Base-by-base conservation (phyloP, 345 rosid species). In the Salix purpurea region DNA sequence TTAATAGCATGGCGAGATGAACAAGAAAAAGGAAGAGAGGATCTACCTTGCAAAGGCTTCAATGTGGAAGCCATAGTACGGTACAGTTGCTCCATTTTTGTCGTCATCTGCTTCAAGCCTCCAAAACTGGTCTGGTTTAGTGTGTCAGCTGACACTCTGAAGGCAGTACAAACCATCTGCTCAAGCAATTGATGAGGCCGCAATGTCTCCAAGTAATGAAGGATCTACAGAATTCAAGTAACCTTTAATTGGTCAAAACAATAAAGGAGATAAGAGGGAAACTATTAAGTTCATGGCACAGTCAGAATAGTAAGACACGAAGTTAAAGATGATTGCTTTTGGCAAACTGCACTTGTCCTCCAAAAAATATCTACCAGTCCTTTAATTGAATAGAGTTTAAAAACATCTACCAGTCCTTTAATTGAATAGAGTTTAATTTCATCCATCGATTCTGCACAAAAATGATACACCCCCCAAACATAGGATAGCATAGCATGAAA, bases 161-260 rank as follows among this genome's bases (percentile, higher is more conserved):
- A 96, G 81, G 98, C 91, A 67, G 99, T 87, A 65, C 97, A 96
- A 78, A 93, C 90, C 97, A 96, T 93, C 82, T 96, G 99, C 84
- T 90, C 98, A 65, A 96, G 95, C 82, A 96, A 88, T 86, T 96
- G 96, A 79, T 93, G 87, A 4, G 99, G 99, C 76, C 76, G 90
- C 83, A 93, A 81, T 16, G 97, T 96, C 86, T 96, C 99, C 84
- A 96, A 85, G 86, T 92, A 96, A 78, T 93, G 98, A 78, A 96
- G 90, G 77, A 92, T 81, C 98, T 93, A 81, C 28, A 26, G 64
- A 80, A 70, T 79, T 75, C 50, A 71, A 76, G 80, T 48, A 70
- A 60, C 37, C 77, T 39, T 5, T 48, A 39, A 75, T 15, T 40
- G n/a, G 66, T 76, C 74, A 79, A 77, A 69, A 34, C 67, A 78